phyloP scores from a whole-genome alignment of 305 asterid genomes.

The Fraxinus baroniana region DNA sequence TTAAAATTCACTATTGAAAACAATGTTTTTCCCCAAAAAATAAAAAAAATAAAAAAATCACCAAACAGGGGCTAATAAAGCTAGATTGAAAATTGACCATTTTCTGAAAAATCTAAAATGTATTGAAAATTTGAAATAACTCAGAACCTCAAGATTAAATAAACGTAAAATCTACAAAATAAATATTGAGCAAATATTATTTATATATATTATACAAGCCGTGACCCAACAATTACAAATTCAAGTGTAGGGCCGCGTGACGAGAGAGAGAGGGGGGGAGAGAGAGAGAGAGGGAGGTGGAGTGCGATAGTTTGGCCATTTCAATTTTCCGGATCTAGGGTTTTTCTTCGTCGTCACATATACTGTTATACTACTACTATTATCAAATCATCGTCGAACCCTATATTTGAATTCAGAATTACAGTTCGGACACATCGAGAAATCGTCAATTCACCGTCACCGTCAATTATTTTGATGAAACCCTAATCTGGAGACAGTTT shows the following conservation, averaged over 20 bases:
- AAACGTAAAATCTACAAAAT: neutral
- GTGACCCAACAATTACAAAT: neutral
- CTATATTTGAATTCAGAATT: neutral
- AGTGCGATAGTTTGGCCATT: conserved; percentile 25
- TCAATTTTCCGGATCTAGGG: conserved; percentile 41
- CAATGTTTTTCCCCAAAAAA: too few species aligned
- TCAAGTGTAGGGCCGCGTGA: neutral
- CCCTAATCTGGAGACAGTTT: conserved; percentile 25
- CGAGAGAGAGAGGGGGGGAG: conserved; percentile 1
- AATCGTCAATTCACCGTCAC: conserved; percentile 8
- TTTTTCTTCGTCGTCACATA: conserved; percentile 21
- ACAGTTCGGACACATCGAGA: neutral
- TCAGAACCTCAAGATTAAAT: neutral
- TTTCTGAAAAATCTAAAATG: neutral
- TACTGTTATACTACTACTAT: neutral
- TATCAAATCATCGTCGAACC: conserved; percentile 7
- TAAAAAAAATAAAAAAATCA: too few species aligned
- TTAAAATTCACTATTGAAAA: too few species aligned
- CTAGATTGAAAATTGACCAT: neutral
- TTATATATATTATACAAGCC: too few species aligned
- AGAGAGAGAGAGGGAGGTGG: neutral
- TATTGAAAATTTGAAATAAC: neutral
- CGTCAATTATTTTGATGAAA: conserved; percentile 26
- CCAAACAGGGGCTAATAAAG: neutral
- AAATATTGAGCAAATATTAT: neutral